Percentiles rank a stretch among this genome's conserved stretches.
These are phyloP conservation scores for Filobasidium floriforme DNA, from an alignment of 768 basidiomycete species.

Conservation along the genomic window DNA sequence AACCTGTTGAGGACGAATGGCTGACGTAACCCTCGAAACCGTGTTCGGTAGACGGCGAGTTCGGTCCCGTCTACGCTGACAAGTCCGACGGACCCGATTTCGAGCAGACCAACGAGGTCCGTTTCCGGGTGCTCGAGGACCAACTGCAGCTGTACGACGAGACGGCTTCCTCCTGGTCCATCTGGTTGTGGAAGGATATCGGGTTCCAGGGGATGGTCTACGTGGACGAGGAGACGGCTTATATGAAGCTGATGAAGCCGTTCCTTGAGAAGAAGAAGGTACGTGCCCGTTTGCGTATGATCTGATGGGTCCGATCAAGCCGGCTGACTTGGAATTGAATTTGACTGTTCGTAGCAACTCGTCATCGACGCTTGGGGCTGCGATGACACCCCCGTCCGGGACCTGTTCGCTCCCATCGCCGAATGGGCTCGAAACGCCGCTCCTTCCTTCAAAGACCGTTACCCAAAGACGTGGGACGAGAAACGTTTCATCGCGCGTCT, in stretches of 20 bases:
- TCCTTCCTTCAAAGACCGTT: slow-evolving; percentile 51
- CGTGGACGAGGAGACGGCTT: slow-evolving; percentile 60
- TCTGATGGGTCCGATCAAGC: background rate
- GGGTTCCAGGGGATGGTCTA: slow-evolving; percentile 73
- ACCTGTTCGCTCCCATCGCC: slow-evolving; percentile 60
- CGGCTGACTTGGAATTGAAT: background rate
- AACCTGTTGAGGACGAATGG: no score
- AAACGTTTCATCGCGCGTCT: slow-evolving; percentile 47
- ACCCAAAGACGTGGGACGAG: slow-evolving; percentile 48
- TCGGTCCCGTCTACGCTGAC: slow-evolving; percentile 64
- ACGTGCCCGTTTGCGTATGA: slow-evolving; percentile 5
- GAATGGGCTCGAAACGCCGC: slow-evolving; percentile 47
- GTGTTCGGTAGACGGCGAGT: slow-evolving; percentile 59
- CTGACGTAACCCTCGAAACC: no score
- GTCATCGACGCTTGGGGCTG: slow-evolving; percentile 73
- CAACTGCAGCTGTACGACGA: slow-evolving; percentile 66
- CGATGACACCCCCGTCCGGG: slow-evolving; percentile 53
- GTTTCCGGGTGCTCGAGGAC: slow-evolving; percentile 63
- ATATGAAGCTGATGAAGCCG: slow-evolving; percentile 60
- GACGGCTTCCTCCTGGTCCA: slow-evolving; percentile 57
- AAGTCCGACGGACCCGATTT: slow-evolving; percentile 51
- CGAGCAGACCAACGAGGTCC: slow-evolving; percentile 58
- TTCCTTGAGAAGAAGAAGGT: slow-evolving; percentile 69
- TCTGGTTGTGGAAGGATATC: slow-evolving; percentile 69
- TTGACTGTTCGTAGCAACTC: slow-evolving; percentile 47